phyloP scores from a whole-genome alignment of 225 moss, liverwort and hornwort species.

The Straminergon stramineum region DNA sequence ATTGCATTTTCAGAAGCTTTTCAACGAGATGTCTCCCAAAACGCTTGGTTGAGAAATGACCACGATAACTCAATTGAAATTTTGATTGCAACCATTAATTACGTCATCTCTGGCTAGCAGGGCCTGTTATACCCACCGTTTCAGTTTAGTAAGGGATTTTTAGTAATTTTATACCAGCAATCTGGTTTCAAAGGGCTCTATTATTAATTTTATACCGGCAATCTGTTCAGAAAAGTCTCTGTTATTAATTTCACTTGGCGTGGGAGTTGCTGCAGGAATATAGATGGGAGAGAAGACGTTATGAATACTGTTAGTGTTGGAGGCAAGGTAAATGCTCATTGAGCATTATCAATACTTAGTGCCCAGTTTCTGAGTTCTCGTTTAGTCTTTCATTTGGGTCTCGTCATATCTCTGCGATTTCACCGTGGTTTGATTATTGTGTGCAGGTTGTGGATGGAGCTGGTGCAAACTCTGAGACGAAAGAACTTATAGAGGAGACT shows the following conservation, averaged over 20 bases:
- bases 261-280: constrained; percentile 21
- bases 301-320: not conserved
- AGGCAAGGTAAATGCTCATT: constrained; percentile 9
- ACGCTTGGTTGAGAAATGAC: not conserved
- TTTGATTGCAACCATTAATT: not conserved
- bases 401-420: not conserved
- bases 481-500: not conserved
- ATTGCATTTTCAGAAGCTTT: not conserved
- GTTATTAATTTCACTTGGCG: not conserved
- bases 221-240: not conserved
- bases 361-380: not conserved
- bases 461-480: not conserved
- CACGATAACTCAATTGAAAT: not conserved
- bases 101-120: not conserved
- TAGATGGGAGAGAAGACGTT: constrained; percentile 21
- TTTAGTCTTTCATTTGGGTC: not conserved
- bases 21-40: not conserved
- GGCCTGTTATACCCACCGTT: not conserved
- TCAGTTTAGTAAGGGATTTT: not conserved
- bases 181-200: not conserved
- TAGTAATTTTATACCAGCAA: not conserved
- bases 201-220: not conserved
- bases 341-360: not conserved
- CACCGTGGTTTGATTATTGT: not conserved
- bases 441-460: constrained; percentile 11